These are phyloP conservation scores for Haplographium delicatum DNA, from an alignment of 495 filamentous ascomycete species.

Conservation along the genomic window DNA sequence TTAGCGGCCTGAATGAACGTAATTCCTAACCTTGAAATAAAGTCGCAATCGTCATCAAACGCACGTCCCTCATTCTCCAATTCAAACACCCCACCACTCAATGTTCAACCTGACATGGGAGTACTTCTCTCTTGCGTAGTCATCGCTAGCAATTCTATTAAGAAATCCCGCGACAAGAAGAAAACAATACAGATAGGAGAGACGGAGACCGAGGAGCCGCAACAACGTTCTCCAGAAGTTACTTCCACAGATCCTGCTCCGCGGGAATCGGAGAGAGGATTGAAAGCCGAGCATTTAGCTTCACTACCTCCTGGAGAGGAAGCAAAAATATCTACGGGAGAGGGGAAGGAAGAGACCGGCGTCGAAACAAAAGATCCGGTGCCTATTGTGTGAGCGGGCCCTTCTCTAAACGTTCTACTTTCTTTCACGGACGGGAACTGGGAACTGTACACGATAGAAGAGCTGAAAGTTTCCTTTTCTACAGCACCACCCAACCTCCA, in stretches of 20 bases:
- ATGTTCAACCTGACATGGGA: constrained; percentile 14
- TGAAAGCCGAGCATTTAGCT: constrained; percentile 16
- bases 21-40: background rate
- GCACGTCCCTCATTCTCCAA: constrained; percentile 11
- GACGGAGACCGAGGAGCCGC: background rate
- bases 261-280: background rate
- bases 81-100: background rate
- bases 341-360: background rate
- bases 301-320: constrained; percentile 1
- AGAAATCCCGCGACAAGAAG: constrained; percentile 13
- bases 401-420: background rate
- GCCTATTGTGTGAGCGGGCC: constrained; percentile 13
- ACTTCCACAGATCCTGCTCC: background rate
- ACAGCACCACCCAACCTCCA: background rate
- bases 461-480: constrained; percentile 1
- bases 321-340: background rate
- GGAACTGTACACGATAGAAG: background rate
- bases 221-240: constrained; percentile 9
- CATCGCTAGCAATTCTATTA: background rate
- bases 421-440: background rate
- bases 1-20: background rate
- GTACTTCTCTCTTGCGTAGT: constrained; percentile 14
- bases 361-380: constrained; percentile 5
- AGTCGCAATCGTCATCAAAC: constrained; percentile 3
- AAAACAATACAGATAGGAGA: background rate